Percentiles rank a stretch among this genome's conserved stretches.
phyloP scores from a whole-genome alignment of 176 grass and related monocot species.

The Typha latifolia region DNA sequence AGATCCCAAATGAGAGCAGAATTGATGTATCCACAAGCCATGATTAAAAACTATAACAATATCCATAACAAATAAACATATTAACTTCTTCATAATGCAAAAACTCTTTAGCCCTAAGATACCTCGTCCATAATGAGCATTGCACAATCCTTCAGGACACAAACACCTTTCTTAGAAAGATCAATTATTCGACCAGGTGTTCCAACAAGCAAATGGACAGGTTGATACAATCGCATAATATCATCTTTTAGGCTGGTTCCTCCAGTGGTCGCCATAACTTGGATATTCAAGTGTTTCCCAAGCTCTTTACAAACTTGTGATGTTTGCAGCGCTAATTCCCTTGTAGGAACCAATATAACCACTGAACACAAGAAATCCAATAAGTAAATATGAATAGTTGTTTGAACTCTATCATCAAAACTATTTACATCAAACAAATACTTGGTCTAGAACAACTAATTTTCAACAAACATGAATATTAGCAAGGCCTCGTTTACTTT shows the following conservation, averaged over 20 bases:
- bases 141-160: slow-evolving; percentile 68
- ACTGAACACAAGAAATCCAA: slow-evolving; percentile 36
- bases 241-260: slow-evolving; percentile 95
- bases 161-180: slow-evolving; percentile 88
- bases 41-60: neutral
- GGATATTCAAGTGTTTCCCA: slow-evolving; percentile 77
- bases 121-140: slow-evolving; percentile 98
- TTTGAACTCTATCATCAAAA: neutral
- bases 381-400: neutral
- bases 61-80: neutral
- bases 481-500: too few relatives aligned
- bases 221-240: slow-evolving; percentile 76
- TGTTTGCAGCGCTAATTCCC: slow-evolving; percentile 91
- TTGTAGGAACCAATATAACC: slow-evolving; percentile 95
- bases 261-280: slow-evolving; percentile 95
- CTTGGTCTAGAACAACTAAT: too few relatives aligned
- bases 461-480: too few relatives aligned
- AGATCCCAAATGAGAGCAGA: too few relatives aligned
- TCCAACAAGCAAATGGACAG: slow-evolving; percentile 91
- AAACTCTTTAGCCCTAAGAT: slow-evolving; percentile 13
- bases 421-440: neutral
- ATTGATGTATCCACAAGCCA: too few relatives aligned
- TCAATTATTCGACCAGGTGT: slow-evolving; percentile 90
- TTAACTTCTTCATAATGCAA: neutral
- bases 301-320: slow-evolving; percentile 99